Percentiles rank a stretch among this genome's conserved stretches.
phyloP scores from a whole-genome alignment of 495 filamentous ascomycete species.

The Staphylotrichum longicolle region DNA sequence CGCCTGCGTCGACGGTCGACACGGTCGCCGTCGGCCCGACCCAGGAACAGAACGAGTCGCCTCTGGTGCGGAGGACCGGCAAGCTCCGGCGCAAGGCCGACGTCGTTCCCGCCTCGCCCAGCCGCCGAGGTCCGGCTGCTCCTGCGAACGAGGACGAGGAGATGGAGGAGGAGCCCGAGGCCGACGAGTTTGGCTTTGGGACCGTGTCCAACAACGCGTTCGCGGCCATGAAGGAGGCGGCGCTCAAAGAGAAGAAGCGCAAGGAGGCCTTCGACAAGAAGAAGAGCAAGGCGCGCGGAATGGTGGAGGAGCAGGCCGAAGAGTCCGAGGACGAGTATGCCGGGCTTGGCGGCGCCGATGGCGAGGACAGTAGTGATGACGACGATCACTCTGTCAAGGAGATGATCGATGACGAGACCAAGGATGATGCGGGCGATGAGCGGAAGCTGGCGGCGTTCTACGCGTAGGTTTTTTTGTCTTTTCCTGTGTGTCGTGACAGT shows the following conservation, averaged over 20 bases:
- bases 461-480: conserved; percentile 61
- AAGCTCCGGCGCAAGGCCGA: conserved; percentile 54
- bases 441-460: conserved; percentile 78
- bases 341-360: conserved; percentile 84
- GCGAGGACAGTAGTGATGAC: conserved; percentile 77
- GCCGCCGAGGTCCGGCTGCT: background rate
- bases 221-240: conserved; percentile 69
- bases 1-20: conserved; percentile 66
- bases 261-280: conserved; percentile 70
- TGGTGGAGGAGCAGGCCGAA: conserved; percentile 90
- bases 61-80: conserved; percentile 57
- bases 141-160: conserved; percentile 56
- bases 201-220: conserved; percentile 53
- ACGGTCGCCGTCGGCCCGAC: conserved; percentile 58
- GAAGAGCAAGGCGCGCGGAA: conserved; percentile 81
- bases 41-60: conserved; percentile 52
- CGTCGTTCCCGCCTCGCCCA: conserved; percentile 23
- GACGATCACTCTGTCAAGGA: conserved; percentile 61
- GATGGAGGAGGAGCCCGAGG: conserved; percentile 47
- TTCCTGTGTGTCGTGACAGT: no score
- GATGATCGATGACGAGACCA: conserved; percentile 81
- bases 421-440: conserved; percentile 70
- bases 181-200: conserved; percentile 49
- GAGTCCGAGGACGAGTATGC: conserved; percentile 99
- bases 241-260: conserved; percentile 53